Evolutionary conservation across 345 rosid genomes (phyloP), one percentile per base, ranked within the genome.

Genomic region (Euphorbia lathyris): DNA sequence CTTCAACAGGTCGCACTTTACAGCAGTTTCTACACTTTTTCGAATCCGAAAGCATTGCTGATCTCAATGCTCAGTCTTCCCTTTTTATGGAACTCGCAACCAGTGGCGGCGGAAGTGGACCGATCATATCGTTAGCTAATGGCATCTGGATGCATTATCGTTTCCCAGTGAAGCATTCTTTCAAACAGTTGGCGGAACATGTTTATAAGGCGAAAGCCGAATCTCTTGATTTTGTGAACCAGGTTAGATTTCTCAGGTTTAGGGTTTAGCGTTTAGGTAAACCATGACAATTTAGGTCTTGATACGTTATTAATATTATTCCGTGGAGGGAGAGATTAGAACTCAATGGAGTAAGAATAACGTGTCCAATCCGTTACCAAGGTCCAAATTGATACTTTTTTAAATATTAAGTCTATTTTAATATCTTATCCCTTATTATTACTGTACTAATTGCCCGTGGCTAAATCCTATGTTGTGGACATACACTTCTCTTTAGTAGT

Each of bases 71-170:
- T 45, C 51, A 45, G 19, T 45, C 51, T 45, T 45, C 51, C 51
- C 51, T 45, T 45, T 16, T 10, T 14, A 45, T 45, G 51, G 51
- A 45, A 12, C 51, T 45, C 11, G 51, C 16, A 7, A 45, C 65
- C 7, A 14, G 22, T 5, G 5, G 23, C 4, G 13, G 64, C 43
- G 8, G 43, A 9, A n/a, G n/a, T n/a, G 65, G 48, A 36, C 76
- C 74, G 11, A 58, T 13, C 40, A 27, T 78, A n/a, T 65, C 63
- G 1, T 20, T 63, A 16, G 66, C 43, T 2, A 70, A 61, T 58
- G 71, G 65, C 29, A 53, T 63, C 4, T 75, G 74, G 79, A 9
- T 79, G 23, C 67, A 68, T 25, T 2, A 58, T 17, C 51, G 67
- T 9, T 48, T 71, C 30, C 5, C 64, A 38, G 5, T 74, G 5